Evolutionary conservation across 352 stramenopile genomes (phyloP), one percentile per base, ranked within the genome.

Genomic region (Globisporangium iwayamae): DNA sequence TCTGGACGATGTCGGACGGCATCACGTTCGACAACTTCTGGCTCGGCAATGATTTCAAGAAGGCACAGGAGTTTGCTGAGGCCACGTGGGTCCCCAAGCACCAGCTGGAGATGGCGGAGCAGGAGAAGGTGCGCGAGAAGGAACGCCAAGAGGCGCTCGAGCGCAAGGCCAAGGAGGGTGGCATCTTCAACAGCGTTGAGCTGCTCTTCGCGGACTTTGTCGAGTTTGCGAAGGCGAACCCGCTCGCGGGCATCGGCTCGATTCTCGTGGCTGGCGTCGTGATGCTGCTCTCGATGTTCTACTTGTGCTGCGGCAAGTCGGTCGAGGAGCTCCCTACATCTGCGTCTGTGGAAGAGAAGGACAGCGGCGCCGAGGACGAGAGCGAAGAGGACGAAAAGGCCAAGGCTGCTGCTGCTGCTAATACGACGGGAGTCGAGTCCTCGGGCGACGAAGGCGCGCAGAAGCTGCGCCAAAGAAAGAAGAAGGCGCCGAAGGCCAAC

Each of bases 11-110:
- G 87, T 87, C 90, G 41, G 78, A 89, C 20, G 88, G 81, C 48
- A 96, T 98, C 61, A 79, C 76, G 38, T 98, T 98, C 64, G 91
- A 98, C 67, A 98, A 98, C 73, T 93, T 98, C 58, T 91, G 91
- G 77, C 74, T 98, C 22, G 89, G 82, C 13, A 84, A 97, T 66
- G 86, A 97, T 52, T 56, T 85, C 36, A 74, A 75, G 48, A 89
- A 93, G 67, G 88, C 88, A 0, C 76, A 89, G 61, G 75, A 81
- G 60, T 96, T 96, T 69, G 87, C 85, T 1, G 73, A 89, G 18
- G 62, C 81, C 4, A 95, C 85, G 56, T 96, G 87, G 71, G 68
- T 65, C 3, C 74, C 77, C 2, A 97, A 97, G 74, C 81, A 93
- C 57, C 68, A 80, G 50, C 65, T 72, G 4, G 89, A 96, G 58